These are phyloP conservation scores for Calendula officinalis DNA, from an alignment of 129 eudicot species.

Conservation along the genomic window DNA sequence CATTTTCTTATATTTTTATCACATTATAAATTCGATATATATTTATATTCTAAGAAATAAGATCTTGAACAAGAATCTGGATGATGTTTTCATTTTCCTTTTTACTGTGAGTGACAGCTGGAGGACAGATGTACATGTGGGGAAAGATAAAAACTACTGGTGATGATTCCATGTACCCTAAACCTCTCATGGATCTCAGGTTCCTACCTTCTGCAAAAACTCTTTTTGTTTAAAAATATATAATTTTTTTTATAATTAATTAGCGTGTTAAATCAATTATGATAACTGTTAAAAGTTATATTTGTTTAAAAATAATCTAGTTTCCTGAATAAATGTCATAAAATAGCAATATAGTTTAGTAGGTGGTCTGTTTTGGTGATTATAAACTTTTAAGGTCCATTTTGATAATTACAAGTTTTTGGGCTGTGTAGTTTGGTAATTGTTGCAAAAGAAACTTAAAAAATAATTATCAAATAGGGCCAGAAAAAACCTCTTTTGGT, in stretches of 20 bases:
- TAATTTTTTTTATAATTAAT: background rate
- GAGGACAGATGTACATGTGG: conserved; percentile 99
- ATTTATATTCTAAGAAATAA: background rate
- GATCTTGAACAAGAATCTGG: background rate
- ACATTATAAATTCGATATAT: background rate
- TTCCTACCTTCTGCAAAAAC: conserved; percentile 14
- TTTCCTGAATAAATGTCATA: background rate
- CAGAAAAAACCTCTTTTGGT: too few species aligned
- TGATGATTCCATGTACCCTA: conserved; percentile 98
- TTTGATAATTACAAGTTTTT: too few species aligned
- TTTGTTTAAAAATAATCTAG: background rate
- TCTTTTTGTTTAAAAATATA: too few species aligned
- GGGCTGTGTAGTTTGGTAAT: too few species aligned
- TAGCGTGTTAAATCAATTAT: too few species aligned
- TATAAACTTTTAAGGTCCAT: too few species aligned
- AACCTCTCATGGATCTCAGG: conserved; percentile 98
- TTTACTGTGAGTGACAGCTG: conserved; percentile 41
- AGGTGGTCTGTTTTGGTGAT: too few species aligned
- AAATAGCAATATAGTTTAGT: too few species aligned
- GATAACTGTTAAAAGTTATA: background rate
- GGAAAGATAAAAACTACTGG: conserved; percentile 85
- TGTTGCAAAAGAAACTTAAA: too few species aligned
- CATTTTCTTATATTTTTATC: background rate
- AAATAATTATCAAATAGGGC: too few species aligned
- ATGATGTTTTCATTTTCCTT: background rate